Conservation (phyloP, 192 early-diverging fungal genomes). For the Backusella circina region DNA sequence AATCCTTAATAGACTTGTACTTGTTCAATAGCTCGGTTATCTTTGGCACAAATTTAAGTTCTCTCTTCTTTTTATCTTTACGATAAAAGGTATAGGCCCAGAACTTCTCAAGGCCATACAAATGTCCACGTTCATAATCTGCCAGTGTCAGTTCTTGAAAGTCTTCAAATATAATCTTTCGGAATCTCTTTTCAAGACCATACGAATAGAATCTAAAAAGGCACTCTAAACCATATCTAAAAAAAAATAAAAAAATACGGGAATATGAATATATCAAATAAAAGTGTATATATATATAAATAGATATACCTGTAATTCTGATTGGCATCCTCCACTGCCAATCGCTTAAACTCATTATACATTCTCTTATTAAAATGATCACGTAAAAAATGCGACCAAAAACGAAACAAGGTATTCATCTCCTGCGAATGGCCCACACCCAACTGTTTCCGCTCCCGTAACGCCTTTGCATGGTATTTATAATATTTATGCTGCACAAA, state of each 20-base stretch:
- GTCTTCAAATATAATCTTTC: constrained; percentile 79
- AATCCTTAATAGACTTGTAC: not conserved
- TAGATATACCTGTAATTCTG: constrained; percentile 61
- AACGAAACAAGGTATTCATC: constrained; percentile 93
- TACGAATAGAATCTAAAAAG: constrained; percentile 98
- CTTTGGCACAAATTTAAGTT: not conserved
- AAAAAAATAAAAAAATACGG: not conserved
- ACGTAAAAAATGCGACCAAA: constrained; percentile 98
- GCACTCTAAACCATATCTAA: constrained; percentile 86
- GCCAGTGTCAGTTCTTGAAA: constrained; percentile 80
- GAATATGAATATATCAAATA: no score
- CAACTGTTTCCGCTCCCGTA: constrained; percentile 87
- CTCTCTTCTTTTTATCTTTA: constrained; percentile 70
- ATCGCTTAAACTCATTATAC: constrained; percentile 88
- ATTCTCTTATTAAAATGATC: constrained; percentile 93
- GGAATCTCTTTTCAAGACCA: constrained; percentile 88
- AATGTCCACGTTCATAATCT: constrained; percentile 69
- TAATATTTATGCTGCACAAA: constrained; percentile 96
- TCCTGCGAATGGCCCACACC: constrained; percentile 88
- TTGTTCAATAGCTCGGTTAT: not conserved
- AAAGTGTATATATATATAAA: no score
- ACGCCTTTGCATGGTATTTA: constrained; percentile 90
- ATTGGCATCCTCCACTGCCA: constrained; percentile 90
- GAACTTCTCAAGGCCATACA: constrained; percentile 94
- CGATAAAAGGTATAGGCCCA: constrained; percentile 93